Evolutionary conservation across 352 stramenopile genomes (phyloP), one percentile per base, ranked within the genome.

Genomic region (Phytophthora constricta): DNA sequence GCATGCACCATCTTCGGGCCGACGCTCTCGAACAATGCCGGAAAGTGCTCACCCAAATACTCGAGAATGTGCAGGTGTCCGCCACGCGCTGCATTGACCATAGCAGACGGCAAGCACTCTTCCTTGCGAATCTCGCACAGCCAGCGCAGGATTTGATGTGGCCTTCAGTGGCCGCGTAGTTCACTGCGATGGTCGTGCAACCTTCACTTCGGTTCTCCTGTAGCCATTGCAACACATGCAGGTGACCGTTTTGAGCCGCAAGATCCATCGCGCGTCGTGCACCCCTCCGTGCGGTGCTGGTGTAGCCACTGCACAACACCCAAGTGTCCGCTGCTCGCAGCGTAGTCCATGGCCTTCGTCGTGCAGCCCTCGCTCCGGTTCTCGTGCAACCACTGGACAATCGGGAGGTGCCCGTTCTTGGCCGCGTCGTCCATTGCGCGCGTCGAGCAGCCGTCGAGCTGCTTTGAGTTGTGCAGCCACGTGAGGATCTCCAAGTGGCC

Each of bases 201-300:
- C 87, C 87, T 62, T 95, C 87, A 1, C 52, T 51, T 13, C 85
- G 79, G 58, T 94, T 71, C 10, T 67, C 65, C 42, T 92, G 76
- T 16, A 95, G 80, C 87, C 87, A 95, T 53, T 87, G 66, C 37
- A 92, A 50, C 39, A 90, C 75, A 16, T 80, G 66, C 3, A 90
- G 42, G 25, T 91, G 74, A 5, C 80, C 82, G 56, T 84, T 86
- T 58, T 89, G 80, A 5, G 82, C 80, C 3, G 82, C 81, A 34
- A 90, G 64, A 64, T 90, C 82, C 79, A 90, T 88, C n/a, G 81
- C 78, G 79, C 42, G 75, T 76, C 0, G 80, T 87, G 62, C 77
- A 87, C 9, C 79, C 77, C 43, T 79, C 82, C 5, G 33, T 57
- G 41, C 75, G 74, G 50, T 86, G 59, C 13, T 61, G 47, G 39